Evolutionary conservation across 208 protist genomes (phyloP).

Genomic region (Crithidia thermophila): DNA sequence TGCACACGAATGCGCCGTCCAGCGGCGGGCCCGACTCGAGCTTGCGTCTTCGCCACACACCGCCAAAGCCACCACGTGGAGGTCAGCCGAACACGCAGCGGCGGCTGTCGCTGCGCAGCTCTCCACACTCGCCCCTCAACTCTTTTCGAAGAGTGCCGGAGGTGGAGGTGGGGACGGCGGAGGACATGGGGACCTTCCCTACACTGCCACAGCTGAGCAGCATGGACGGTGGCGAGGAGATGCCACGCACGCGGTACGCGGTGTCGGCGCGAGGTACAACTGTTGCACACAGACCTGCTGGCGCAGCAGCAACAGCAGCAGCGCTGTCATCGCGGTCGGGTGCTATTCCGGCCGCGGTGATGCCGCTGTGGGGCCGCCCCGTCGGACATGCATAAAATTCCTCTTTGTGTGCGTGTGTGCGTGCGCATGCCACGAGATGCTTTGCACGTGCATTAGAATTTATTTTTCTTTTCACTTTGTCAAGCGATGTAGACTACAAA

Average conservation of each 20-base stretch:
- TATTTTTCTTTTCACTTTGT: not conserved
- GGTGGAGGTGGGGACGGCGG: too few species aligned
- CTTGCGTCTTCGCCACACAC: not conserved
- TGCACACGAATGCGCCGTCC: not conserved
- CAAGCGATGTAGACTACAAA: not conserved
- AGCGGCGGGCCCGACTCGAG: not conserved
- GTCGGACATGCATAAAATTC: not conserved
- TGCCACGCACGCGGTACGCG: too few species aligned
- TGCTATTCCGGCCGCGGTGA: not conserved
- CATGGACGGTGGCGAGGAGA: too few species aligned
- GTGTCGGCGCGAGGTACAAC: too few species aligned
- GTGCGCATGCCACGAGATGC: too few species aligned
- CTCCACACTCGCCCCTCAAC: not conserved
- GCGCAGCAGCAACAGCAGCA: too few species aligned
- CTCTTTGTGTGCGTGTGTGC: not conserved
- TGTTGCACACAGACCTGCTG: too few species aligned
- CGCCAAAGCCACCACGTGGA: not conserved
- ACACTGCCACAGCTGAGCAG: too few species aligned
- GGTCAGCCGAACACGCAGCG: not conserved
- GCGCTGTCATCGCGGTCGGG: not conserved
- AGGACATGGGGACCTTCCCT: too few species aligned
- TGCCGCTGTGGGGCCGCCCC: conserved; percentile 8
- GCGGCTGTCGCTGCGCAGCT: not conserved
- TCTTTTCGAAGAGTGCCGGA: too few species aligned
- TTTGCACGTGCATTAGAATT: not conserved